These are phyloP conservation scores for Termitomyces sp. DNA, from an alignment of 768 basidiomycete genomes.

Conservation along the genomic window DNA sequence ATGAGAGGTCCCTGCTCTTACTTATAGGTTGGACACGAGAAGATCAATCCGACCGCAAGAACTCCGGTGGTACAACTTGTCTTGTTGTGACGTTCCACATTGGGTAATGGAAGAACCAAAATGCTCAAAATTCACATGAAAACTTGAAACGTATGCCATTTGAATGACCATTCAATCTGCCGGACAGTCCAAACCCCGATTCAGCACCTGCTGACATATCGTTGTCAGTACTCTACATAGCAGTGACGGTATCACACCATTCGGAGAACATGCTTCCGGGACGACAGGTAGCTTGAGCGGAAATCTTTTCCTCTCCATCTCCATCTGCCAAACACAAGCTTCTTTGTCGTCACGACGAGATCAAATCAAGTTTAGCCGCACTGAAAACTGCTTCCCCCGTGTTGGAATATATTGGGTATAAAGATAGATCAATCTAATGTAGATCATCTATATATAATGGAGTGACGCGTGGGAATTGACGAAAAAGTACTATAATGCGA, in stretches of 20 bases:
- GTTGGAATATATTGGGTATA: background rate
- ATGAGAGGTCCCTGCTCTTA: conserved; percentile 25
- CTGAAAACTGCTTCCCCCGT: background rate
- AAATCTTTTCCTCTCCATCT: conserved; percentile 7
- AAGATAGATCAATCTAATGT: background rate
- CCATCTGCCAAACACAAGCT: background rate
- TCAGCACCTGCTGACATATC: background rate
- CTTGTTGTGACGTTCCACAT: conserved; percentile 23
- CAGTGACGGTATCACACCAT: conserved; percentile 7
- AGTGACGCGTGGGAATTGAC: too few relatives aligned
- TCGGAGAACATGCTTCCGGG: conserved; percentile 11
- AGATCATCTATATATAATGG: too few relatives aligned
- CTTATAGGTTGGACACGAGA: conserved; percentile 30
- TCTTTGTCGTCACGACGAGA: conserved; percentile 4
- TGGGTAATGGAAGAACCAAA: conserved; percentile 21
- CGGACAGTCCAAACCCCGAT: conserved; percentile 1
- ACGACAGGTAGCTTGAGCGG: conserved; percentile 11
- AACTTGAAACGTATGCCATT: background rate
- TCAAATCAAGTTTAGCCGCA: background rate
- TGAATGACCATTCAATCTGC: background rate
- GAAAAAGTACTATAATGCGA: too few relatives aligned
- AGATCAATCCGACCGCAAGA: conserved; percentile 29
- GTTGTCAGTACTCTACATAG: conserved; percentile 1
- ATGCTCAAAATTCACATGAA: background rate
- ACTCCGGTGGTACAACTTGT: conserved; percentile 27